Percentiles rank a stretch among this genome's conserved stretches.
phyloP scores from a whole-genome alignment of 2,329 filamentous ascomycete species.

The Orbilia quercus region DNA sequence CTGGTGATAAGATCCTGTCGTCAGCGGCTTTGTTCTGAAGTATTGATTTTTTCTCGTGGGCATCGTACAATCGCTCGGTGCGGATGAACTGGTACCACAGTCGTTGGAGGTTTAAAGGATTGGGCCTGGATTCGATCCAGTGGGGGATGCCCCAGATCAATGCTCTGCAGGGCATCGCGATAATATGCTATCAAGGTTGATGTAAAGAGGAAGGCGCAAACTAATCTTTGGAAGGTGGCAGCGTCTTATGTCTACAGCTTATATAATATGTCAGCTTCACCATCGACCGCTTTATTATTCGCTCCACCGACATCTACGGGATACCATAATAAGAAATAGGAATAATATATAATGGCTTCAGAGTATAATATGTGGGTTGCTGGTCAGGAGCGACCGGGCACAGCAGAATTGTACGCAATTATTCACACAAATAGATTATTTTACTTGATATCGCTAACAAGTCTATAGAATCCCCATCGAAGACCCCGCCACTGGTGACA shows the following conservation, averaged over 20 bases:
- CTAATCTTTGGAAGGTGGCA: no score
- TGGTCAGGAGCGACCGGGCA: constrained; percentile 64
- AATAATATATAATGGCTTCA: no score
- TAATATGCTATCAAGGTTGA: no score
- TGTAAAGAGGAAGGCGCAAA: no score
- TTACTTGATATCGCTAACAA: constrained; percentile 50
- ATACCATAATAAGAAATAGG: no score
- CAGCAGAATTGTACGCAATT: constrained; percentile 66
- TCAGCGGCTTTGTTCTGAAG: neutral
- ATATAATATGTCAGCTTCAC: no score
- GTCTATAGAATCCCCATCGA: constrained; percentile 67
- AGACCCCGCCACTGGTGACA: constrained; percentile 68
- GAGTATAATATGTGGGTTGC: constrained; percentile 62
- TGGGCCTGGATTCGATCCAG: neutral
- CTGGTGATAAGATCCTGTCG: no score
- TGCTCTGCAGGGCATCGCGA: constrained; percentile 3
- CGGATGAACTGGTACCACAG: neutral
- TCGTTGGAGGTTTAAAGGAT: neutral
- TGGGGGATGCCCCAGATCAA: neutral
- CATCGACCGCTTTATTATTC: no score
- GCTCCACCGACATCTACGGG: no score
- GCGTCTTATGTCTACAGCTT: no score
- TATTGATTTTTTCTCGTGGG: neutral
- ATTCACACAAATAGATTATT: constrained; percentile 46
- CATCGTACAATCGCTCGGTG: neutral